These are phyloP conservation scores for Neurospora discreta DNA, from an alignment of 495 filamentous ascomycete genomes.

Conservation along the genomic window DNA sequence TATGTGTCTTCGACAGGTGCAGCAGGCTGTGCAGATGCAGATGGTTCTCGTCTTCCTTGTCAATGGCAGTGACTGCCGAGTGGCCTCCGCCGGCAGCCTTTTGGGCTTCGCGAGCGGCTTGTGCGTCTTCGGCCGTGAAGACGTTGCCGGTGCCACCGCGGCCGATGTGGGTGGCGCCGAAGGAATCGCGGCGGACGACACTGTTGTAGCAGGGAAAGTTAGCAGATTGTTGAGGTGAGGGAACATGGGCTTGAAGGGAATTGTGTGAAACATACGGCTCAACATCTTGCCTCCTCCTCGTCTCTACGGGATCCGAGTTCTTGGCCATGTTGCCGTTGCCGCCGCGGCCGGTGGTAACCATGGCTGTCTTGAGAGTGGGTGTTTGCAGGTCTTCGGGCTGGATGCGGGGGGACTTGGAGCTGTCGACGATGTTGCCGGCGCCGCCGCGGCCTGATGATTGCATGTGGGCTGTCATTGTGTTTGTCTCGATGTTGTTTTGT, in stretches of 20 bases:
- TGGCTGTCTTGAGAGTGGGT: conserved; percentile 66
- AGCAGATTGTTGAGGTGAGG: conserved; percentile 5
- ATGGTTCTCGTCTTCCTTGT: conserved; percentile 1
- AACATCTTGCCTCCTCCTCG: conserved; percentile 75
- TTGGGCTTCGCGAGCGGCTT: conserved; percentile 24
- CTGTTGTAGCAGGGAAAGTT: conserved; percentile 18
- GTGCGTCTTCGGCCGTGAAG: conserved; percentile 30
- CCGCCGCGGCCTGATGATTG: conserved; percentile 43
- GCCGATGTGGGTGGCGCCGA: conserved; percentile 33
- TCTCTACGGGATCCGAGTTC: conserved; percentile 54
- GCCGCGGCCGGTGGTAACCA: conserved; percentile 69
- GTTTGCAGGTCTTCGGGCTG: conserved; percentile 57
- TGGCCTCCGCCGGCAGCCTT: conserved; percentile 15
- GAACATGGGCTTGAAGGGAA: neutral
- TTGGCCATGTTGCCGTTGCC: conserved; percentile 62
- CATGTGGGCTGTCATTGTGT: conserved; percentile 22
- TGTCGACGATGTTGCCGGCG: conserved; percentile 64
- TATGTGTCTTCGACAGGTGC: neutral
- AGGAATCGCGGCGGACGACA: conserved; percentile 27
- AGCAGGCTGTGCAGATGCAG: conserved; percentile 1
- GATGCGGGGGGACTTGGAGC: conserved; percentile 35
- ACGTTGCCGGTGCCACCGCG: conserved; percentile 50
- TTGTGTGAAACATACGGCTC: conserved; percentile 35
- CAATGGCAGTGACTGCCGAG: neutral
- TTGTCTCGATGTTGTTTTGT: neutral